Evolutionary conservation across 2,329 filamentous ascomycete species (phyloP), one percentile per base, ranked within the genome.

Genomic region (Pseudogymnoascus sp.): DNA sequence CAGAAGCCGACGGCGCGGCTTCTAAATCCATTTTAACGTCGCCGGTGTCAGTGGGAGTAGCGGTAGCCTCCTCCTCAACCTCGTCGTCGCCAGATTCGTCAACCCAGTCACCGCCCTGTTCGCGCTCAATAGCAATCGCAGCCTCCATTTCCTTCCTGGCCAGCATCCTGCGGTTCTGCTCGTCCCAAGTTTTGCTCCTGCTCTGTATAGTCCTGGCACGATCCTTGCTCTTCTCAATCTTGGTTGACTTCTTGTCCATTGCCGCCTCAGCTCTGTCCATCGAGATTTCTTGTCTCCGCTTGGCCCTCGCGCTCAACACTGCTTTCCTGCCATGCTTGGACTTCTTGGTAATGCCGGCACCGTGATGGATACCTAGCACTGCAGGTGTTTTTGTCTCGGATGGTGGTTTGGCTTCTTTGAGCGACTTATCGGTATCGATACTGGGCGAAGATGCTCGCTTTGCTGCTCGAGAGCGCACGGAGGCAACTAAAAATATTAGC

Each of bases 381-480:
- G 89, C 86, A 28, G 86, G 84, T 4, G 86, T 83, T 64, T 78
- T 72, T 65, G 81, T 76, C 49, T 81, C 76, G 18, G 75, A 66
- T 1, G 85, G 83, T 9, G 81, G 78, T 64, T 80, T 77, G 63
- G 82, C 75, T 38, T 84, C 77, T 71, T 88, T 88, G 21, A 90
- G 79, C 5, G 87, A 88, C 75, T 89, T 89, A 79, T 90, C 87
- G 45, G 84, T 83, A 75, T 89, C 77, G 74, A 90, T 86, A 69
- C 85, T 80, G 25, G 88, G 87, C 3, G 88, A 89, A 14, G 85
- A 84, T 55, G 86, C 89, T 67, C 90, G 86, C 71, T 89, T 84
- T 41, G 88, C 88, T 63, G 88, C 88, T 67, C 90, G 88, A 61
- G 90, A 93, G 77, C 88, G 88, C 63, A 85, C 75, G 4, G 88